Evolutionary conservation across 2,329 filamentous ascomycete genomes (phyloP).

Genomic region (Pyricularia grisea): DNA sequence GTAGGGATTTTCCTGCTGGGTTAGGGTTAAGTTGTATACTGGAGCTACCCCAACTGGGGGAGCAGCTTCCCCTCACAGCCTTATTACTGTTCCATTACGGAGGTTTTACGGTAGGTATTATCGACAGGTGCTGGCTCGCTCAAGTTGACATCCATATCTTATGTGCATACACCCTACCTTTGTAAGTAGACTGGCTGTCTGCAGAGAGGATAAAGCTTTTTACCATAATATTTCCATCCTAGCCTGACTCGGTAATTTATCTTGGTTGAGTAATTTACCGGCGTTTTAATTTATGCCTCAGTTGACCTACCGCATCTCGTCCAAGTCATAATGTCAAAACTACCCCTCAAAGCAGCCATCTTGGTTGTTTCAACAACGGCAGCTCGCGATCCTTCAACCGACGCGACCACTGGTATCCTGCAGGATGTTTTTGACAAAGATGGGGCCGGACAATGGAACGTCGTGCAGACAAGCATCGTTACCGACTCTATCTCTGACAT

Average conservation of each 20-base stretch:
- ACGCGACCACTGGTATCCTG: conserved; percentile 61
- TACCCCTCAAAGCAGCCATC: conserved; percentile 60
- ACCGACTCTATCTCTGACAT: conserved; percentile 68
- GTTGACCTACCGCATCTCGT: not conserved
- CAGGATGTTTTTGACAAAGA: conserved; percentile 58
- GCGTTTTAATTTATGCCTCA: not conserved
- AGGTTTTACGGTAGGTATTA: not conserved
- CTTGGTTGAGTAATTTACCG: too few species aligned
- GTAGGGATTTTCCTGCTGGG: not conserved
- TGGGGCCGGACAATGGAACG: conserved; percentile 62
- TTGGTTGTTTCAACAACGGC: conserved; percentile 90
- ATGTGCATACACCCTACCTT: too few species aligned
- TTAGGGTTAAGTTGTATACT: not conserved
- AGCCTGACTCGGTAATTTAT: too few species aligned
- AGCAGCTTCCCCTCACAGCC: not conserved
- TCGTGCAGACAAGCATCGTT: conserved; percentile 64
- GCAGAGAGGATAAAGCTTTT: not conserved
- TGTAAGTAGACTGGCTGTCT: too few species aligned
- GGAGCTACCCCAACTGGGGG: not conserved
- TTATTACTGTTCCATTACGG: not conserved
- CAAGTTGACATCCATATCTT: too few species aligned
- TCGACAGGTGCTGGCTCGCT: not conserved
- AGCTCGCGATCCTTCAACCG: conserved; percentile 65
- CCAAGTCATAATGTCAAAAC: conserved; percentile 22
- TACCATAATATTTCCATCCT: not conserved